Percentiles rank a stretch among this genome's conserved stretches.
Evolutionary conservation across 2,329 filamentous ascomycete genomes (phyloP).

Genomic region (Diplodia intermedia): DNA sequence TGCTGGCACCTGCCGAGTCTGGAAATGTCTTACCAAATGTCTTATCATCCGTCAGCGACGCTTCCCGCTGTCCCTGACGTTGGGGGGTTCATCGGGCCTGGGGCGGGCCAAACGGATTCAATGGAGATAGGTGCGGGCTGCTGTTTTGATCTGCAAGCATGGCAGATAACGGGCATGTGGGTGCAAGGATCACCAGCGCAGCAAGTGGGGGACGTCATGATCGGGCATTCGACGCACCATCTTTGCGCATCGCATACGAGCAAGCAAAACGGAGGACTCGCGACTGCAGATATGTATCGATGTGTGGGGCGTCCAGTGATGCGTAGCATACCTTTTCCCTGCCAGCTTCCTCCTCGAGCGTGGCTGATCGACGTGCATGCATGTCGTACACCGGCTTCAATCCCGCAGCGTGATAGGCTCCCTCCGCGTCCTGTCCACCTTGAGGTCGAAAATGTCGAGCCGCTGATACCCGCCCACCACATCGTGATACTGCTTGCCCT

Average conservation of each 20-base stretch:
- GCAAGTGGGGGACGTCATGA: neutral
- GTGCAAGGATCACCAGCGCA: neutral
- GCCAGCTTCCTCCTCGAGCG: neutral
- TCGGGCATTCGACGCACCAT: neutral
- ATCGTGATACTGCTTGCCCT: constrained; percentile 65
- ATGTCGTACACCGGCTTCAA: neutral
- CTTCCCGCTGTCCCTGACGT: neutral
- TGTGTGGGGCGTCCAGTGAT: neutral
- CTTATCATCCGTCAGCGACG: constrained; percentile 1
- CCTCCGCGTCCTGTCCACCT: constrained; percentile 53
- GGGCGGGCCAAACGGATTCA: neutral
- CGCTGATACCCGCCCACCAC: constrained; percentile 64
- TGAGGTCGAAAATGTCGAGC: constrained; percentile 61
- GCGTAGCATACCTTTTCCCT: neutral
- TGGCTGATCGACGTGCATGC: neutral
- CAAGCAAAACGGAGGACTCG: neutral
- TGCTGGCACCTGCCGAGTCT: constrained; percentile 3
- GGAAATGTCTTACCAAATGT: constrained; percentile 10
- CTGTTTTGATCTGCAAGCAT: neutral
- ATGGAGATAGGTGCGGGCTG: neutral
- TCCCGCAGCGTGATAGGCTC: constrained; percentile 44
- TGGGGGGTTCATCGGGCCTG: neutral
- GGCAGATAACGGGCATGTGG: neutral
- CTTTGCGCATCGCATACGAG: neutral
- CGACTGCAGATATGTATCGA: neutral